phyloP scores from a whole-genome alignment of 2,329 filamentous ascomycete genomes.

The Pseudocercospora fijiensis region DNA sequence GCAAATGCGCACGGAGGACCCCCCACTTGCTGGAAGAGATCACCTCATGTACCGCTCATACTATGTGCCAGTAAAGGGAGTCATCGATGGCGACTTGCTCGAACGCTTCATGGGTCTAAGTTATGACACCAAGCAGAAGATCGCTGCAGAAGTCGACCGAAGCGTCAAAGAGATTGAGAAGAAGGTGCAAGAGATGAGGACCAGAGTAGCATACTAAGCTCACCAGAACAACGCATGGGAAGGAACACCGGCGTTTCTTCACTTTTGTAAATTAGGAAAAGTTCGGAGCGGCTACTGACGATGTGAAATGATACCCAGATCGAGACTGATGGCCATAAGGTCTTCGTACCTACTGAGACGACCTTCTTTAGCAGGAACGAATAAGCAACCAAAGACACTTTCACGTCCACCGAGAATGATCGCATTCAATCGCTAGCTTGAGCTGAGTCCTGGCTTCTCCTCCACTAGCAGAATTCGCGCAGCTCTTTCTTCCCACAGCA shows the following conservation, averaged over 20 bases:
- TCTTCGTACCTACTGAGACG: too few relatives aligned
- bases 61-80: conserved; percentile 92
- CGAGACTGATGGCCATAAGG: too few relatives aligned
- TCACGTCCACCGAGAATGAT: not conserved
- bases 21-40: conserved; percentile 85
- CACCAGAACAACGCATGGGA: not conserved
- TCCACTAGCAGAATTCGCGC: not conserved
- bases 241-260: not conserved
- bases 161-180: conserved; percentile 91
- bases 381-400: not conserved
- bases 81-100: conserved; percentile 95
- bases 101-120: conserved; percentile 83
- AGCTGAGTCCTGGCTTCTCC: not conserved
- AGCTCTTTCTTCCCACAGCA: not conserved
- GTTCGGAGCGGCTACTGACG: conserved; percentile 2
- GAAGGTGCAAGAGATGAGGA: conserved; percentile 63
- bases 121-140: conserved; percentile 90
- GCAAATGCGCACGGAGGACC: conserved; percentile 80
- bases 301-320: conserved; percentile 14
- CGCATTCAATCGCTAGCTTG: not conserved
- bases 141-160: conserved; percentile 87
- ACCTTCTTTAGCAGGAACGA: too few relatives aligned
- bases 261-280: not conserved
- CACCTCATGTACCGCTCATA: conserved; percentile 95
- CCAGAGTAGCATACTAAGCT: conserved; percentile 39